These are phyloP conservation scores for Fusarium sp. DNA, from an alignment of 2,329 filamentous ascomycete genomes.

Conservation along the genomic window DNA sequence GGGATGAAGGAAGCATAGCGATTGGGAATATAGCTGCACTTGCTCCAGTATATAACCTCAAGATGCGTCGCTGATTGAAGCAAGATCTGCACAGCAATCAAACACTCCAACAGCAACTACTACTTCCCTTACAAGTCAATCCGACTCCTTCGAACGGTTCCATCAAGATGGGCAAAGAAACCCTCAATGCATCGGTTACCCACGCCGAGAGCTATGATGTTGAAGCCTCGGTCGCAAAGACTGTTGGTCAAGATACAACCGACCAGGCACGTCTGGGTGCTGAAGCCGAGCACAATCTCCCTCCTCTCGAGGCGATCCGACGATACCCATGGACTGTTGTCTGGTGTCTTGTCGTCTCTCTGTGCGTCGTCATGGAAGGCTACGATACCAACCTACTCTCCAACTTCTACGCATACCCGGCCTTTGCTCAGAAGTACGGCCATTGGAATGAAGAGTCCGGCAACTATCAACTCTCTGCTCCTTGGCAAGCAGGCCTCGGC, in stretches of 20 bases:
- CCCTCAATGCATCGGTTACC: conserved; percentile 14
- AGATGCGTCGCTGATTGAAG: conserved; percentile 9
- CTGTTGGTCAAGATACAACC: conserved; percentile 17
- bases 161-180: conserved; percentile 25
- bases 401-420: conserved; percentile 57
- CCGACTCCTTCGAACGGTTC: not conserved
- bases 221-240: conserved; percentile 14
- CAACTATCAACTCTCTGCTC: conserved; percentile 59
- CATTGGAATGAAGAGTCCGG: conserved; percentile 47
- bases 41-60: conserved; percentile 34
- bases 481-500: conserved; percentile 66
- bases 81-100: conserved; percentile 5
- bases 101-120: not conserved
- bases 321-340: conserved; percentile 56
- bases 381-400: conserved; percentile 56
- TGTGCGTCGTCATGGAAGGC: conserved; percentile 62
- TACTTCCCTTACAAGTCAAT: not conserved
- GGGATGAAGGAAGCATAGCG: conserved; percentile 12
- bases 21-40: conserved; percentile 13
- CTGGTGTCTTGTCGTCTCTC: conserved; percentile 57
- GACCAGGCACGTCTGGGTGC: conserved; percentile 35
- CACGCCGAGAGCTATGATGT: conserved; percentile 29
- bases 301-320: conserved; percentile 49
- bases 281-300: conserved; percentile 48
- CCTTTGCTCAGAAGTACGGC: conserved; percentile 51